A percentile compares a stretch with the other conserved stretches of the same genome.
Conservation (phyloP, 352 stramenopile species). For the Pythium aristosporum region DNA sequence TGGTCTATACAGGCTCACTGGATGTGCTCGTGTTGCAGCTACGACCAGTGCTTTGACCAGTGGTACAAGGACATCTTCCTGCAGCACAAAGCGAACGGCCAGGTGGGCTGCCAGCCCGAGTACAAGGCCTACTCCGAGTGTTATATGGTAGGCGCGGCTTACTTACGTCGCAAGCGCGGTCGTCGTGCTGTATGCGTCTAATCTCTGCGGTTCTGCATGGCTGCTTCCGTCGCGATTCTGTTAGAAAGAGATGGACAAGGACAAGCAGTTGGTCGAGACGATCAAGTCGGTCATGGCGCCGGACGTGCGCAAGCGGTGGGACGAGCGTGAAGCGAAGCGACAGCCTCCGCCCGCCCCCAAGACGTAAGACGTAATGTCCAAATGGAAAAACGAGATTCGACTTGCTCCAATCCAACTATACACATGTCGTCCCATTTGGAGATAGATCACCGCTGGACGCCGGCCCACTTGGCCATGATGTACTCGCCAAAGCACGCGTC, state of each 20-base stretch:
- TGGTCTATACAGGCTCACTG: neutral
- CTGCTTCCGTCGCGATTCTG: neutral
- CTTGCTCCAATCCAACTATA: no score
- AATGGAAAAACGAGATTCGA: no score
- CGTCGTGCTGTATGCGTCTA: neutral
- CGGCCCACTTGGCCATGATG: conserved; percentile 81
- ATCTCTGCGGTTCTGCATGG: neutral
- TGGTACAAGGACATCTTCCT: conserved; percentile 88
- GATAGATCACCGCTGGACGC: conserved; percentile 48
- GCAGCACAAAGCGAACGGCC: conserved; percentile 68
- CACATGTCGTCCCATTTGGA: no score
- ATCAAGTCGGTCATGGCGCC: conserved; percentile 70
- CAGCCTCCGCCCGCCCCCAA: neutral
- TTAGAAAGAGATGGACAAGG: conserved; percentile 65
- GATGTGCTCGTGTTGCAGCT: conserved; percentile 26
- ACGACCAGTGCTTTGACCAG: conserved; percentile 86
- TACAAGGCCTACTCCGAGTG: conserved; percentile 78
- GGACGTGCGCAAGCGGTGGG: conserved; percentile 56
- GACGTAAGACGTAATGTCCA: neutral
- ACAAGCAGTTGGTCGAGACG: conserved; percentile 51
- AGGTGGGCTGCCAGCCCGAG: conserved; percentile 75
- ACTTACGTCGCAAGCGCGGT: neutral
- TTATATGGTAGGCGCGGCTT: conserved; percentile 45
- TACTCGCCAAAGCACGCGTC: conserved; percentile 76
- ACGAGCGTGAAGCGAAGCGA: conserved; percentile 34